phyloP scores from a whole-genome alignment of 140 eudicot genomes.

The Erigeron philadelphicus region DNA sequence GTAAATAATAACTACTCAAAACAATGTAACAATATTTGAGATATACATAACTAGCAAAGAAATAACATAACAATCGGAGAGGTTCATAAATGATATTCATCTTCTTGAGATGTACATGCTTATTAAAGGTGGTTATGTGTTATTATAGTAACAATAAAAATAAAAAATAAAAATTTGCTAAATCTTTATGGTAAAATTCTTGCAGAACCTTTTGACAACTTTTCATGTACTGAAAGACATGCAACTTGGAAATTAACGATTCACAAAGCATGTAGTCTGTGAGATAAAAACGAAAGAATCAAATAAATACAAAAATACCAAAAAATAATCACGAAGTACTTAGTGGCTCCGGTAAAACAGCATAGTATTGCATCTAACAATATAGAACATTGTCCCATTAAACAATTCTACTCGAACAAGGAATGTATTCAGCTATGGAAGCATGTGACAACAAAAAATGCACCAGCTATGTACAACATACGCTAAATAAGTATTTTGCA shows the following conservation, averaged over 20 bases:
- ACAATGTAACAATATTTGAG: not conserved
- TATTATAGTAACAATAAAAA: not conserved
- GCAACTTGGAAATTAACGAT: not conserved
- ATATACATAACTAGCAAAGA: not conserved
- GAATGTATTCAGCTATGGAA: too few species aligned
- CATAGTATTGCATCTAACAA: not conserved
- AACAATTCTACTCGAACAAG: not conserved
- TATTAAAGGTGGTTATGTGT: too few species aligned
- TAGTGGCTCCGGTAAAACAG: too few species aligned
- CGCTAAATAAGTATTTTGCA: too few species aligned
- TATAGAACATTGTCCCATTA: not conserved
- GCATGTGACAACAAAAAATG: too few species aligned
- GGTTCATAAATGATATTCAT: not conserved
- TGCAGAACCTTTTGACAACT: not conserved
- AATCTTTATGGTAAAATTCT: not conserved
- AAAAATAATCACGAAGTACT: not conserved
- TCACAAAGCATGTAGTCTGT: not conserved
- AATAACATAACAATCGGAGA: not conserved
- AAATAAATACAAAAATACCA: not conserved
- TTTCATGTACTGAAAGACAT: not conserved
- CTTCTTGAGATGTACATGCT: not conserved
- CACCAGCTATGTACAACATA: too few species aligned
- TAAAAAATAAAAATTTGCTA: too few species aligned
- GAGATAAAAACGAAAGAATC: not conserved
- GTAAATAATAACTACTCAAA: slow-evolving; percentile 21